Evolutionary conservation across 129 eudicot species (phyloP), one percentile per base, ranked within the genome.

Genomic region (Flaveria ramosissima): DNA sequence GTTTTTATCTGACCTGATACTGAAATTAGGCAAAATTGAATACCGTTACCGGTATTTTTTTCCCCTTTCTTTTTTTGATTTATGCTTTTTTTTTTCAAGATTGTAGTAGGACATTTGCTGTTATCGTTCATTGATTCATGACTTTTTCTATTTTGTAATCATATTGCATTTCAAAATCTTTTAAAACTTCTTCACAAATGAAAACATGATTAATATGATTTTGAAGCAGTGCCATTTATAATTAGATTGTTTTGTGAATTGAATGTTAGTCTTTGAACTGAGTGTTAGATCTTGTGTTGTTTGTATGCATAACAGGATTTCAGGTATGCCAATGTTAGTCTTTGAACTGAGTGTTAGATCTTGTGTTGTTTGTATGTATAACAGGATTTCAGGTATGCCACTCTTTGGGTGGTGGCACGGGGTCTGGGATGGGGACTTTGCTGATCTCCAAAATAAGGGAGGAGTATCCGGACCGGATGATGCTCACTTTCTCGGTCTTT

Each of bases 391-490:
- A 90, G 81, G 89, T 90, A 17, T 90, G 96, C 69, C 96, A 88
- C 73, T 90, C 96, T 6, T 53, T 90, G 66, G 96, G 96, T 68
- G 96, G 96, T 68, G 96, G 93, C 8, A 90, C 96, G 27, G 96
- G 96, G 15, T 90, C 96, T 2, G 96, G 92, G 50, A 89, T 87
- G 91, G 91, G 96, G 67, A 90, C 96, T 5, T 62, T 90, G 71
- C 57, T 90, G 65, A 90, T 90, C 66, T 90, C 96, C 6, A 90
- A 90, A 84, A 84, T 90, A 42, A 83, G 93, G 73, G 93, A 88
- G 74, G 96, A 90, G 85, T 90, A 90, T 79, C 93, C 96, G 2
- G 96, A 90, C 69, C 75, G 96, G 36, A 90, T 90, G 96, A 90
- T 90, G 96, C 82, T 90, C 41, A 90, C 96, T 14, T 90, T 90